phyloP scores from a whole-genome alignment of 306 rosid species.

The Casuarina cunninghamiana region DNA sequence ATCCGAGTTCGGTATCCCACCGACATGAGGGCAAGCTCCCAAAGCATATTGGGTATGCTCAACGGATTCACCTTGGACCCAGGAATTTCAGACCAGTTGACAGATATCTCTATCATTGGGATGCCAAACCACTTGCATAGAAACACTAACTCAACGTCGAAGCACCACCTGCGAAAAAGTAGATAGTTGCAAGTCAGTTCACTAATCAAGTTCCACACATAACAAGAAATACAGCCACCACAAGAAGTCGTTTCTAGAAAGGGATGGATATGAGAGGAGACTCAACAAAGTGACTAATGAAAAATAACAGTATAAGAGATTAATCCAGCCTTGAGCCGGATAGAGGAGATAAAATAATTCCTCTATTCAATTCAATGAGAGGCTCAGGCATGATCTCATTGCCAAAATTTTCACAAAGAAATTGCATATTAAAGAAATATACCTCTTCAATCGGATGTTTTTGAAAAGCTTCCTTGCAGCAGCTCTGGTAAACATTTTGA shows the following conservation, averaged over 20 bases:
- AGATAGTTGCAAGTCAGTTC: neutral
- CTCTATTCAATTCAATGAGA: neutral
- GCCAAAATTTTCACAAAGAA: neutral
- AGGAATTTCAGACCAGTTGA: slow-evolving; percentile 94
- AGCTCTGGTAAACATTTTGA: slow-evolving; percentile 35
- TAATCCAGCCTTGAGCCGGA: slow-evolving; percentile 25
- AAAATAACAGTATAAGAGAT: neutral
- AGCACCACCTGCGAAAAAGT: slow-evolving; percentile 83
- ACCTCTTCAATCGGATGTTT: slow-evolving; percentile 87
- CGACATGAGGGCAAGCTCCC: slow-evolving; percentile 96
- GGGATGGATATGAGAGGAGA: too few species aligned
- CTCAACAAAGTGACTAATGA: neutral
- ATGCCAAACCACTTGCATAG: slow-evolving; percentile 71
- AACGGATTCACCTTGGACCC: slow-evolving; percentile 92
- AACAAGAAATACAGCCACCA: too few species aligned
- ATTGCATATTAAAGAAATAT: slow-evolving; percentile 6
- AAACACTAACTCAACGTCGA: slow-evolving; percentile 86
- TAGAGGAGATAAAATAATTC: neutral
- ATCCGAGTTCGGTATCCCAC: slow-evolving; percentile 83
- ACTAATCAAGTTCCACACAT: too few species aligned
- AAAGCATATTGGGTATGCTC: slow-evolving; percentile 97
- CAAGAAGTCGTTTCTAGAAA: too few species aligned
- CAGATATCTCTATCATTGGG: slow-evolving; percentile 79
- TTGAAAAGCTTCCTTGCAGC: slow-evolving; percentile 91
- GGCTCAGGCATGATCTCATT: neutral